phyloP scores from a whole-genome alignment of 2,329 filamentous ascomycete species.

The Arthrobotrys pseudoclavata region DNA sequence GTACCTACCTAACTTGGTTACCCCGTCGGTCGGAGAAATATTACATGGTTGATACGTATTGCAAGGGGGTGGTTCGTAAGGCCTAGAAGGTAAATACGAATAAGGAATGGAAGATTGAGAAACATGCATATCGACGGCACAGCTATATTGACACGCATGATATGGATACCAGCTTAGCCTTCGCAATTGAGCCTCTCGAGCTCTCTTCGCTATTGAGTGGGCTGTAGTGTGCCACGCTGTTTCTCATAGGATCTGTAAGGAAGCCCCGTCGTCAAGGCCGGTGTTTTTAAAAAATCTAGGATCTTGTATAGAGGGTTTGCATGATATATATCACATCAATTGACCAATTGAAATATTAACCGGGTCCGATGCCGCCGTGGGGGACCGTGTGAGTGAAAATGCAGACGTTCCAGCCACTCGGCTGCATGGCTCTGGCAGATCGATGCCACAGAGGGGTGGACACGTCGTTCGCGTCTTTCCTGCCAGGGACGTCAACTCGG shows the following conservation, averaged over 20 bases:
- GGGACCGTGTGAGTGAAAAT: neutral
- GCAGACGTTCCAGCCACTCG: conserved; percentile 17
- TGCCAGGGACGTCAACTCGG: conserved; percentile 12
- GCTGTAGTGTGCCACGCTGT: conserved; percentile 18
- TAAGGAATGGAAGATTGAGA: conserved; percentile 1
- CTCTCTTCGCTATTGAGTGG: conserved; percentile 19
- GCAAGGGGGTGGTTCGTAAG: neutral
- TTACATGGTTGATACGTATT: neutral
- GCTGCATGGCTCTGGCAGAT: neutral
- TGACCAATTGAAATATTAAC: conserved; percentile 21
- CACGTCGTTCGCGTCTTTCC: conserved; percentile 19
- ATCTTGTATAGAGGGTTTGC: neutral
- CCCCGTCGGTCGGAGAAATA: conserved; percentile 13
- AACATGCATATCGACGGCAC: conserved; percentile 26
- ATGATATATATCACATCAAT: neutral
- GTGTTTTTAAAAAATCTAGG: neutral
- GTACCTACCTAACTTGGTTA: neutral
- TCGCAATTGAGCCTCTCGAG: conserved; percentile 11
- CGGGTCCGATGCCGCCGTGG: neutral
- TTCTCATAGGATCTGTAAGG: neutral
- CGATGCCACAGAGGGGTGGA: conserved; percentile 11
- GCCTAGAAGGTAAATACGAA: neutral
- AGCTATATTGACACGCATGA: conserved; percentile 26
- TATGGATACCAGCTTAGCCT: conserved; percentile 11
- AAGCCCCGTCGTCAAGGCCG: neutral